Evolutionary conservation across 371 early-diverging fungal species (phyloP).

Genomic region (Globomyces sp.): DNA sequence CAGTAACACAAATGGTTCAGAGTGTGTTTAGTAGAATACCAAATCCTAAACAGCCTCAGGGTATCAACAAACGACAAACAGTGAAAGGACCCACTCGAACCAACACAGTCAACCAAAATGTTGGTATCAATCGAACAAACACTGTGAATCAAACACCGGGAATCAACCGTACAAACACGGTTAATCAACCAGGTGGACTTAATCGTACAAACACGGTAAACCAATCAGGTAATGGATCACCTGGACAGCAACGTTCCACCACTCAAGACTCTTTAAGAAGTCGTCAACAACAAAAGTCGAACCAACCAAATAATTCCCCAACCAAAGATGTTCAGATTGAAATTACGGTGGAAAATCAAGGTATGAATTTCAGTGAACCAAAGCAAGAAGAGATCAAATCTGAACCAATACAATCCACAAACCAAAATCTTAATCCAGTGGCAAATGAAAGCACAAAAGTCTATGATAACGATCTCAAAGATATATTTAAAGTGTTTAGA

Average conservation of each 20-base stretch:
- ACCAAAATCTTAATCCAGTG: too few relatives aligned
- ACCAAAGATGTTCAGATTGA: background rate
- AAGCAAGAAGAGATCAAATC: background rate
- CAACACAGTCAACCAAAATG: background rate
- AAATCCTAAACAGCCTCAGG: slow-evolving; percentile 3
- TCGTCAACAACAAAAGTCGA: background rate
- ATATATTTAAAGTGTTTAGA: slow-evolving; percentile 86
- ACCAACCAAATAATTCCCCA: background rate
- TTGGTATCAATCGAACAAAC: background rate
- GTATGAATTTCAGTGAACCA: slow-evolving; percentile 25
- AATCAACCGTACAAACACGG: background rate
- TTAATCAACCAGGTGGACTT: too few relatives aligned
- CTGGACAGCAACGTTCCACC: background rate
- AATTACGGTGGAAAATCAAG: background rate
- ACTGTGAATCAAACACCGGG: background rate
- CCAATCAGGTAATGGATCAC: background rate
- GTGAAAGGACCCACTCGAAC: background rate
- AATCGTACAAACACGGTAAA: too few relatives aligned
- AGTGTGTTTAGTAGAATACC: slow-evolving; percentile 72
- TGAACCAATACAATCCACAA: background rate
- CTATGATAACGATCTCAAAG: slow-evolving; percentile 54
- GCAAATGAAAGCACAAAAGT: slow-evolving; percentile 20
- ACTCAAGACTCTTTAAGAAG: background rate
- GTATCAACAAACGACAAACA: background rate
- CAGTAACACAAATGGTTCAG: slow-evolving; percentile 87